Conservation (phyloP, 73 alveolate species). For the Paramecium biaurelia region DNA sequence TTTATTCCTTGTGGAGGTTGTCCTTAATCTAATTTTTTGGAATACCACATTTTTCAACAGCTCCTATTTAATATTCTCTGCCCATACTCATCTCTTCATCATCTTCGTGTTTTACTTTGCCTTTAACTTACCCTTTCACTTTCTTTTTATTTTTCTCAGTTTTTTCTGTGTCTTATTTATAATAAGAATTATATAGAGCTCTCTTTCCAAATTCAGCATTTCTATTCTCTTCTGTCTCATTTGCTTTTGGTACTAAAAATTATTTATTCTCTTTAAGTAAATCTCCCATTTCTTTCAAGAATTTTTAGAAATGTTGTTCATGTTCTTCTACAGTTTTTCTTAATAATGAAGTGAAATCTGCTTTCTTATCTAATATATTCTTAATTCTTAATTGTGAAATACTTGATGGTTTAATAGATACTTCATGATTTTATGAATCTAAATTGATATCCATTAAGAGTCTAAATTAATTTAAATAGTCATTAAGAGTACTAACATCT, state of each 20-base stretch:
- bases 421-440: background rate
- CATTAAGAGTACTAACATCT: background rate
- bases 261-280: conserved; percentile 33
- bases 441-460: background rate
- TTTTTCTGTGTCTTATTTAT: background rate
- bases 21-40: conserved; percentile 53
- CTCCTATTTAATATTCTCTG: conserved; percentile 10
- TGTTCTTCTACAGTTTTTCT: conserved; percentile 47
- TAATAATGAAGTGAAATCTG: conserved; percentile 23
- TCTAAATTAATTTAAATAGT: background rate
- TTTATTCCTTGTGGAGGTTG: conserved; percentile 41
- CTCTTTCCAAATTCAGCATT: conserved; percentile 25
- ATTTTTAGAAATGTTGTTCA: conserved; percentile 22
- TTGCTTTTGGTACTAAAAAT: conserved; percentile 23
- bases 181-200: conserved; percentile 37
- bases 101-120: conserved; percentile 31
- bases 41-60: conserved; percentile 49
- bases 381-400: conserved; percentile 6
- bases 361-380: conserved; percentile 34
- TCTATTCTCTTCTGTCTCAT: conserved; percentile 45
- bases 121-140: background rate
- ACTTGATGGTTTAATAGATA: background rate
- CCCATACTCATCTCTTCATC: conserved; percentile 14
- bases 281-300: conserved; percentile 51
- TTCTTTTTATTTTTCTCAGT: background rate